A percentile compares a stretch with the other conserved stretches of the same genome.
phyloP scores from a whole-genome alignment of 2,329 filamentous ascomycete species.

The Penicillium capsulatum region DNA sequence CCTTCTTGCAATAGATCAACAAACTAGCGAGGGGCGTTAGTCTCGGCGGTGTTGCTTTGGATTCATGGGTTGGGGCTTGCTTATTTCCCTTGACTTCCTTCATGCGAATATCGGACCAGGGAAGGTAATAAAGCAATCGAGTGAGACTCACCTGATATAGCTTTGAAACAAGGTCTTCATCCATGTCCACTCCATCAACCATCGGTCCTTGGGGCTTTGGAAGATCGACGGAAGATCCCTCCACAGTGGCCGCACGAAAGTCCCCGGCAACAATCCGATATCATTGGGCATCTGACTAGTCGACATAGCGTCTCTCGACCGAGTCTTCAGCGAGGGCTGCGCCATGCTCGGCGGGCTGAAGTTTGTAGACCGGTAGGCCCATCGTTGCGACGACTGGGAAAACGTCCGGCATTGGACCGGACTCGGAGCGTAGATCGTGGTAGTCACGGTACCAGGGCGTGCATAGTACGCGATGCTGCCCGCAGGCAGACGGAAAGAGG shows the following conservation, averaged over 20 bases:
- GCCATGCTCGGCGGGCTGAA: constrained; percentile 13
- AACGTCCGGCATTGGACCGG: constrained; percentile 34
- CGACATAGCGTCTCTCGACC: constrained; percentile 28
- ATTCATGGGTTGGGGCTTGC: no score
- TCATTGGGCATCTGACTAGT: constrained; percentile 39
- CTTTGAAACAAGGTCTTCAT: constrained; percentile 34
- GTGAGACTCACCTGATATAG: constrained; percentile 31
- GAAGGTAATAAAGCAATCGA: not conserved
- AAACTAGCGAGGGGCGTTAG: constrained; percentile 6
- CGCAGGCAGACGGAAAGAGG: constrained; percentile 26
- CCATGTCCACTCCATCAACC: constrained; percentile 41
- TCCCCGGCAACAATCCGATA: constrained; percentile 45
- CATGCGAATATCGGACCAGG: no score
- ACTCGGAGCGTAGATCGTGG: constrained; percentile 12
- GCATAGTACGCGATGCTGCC: constrained; percentile 19
- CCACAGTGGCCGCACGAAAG: constrained; percentile 39
- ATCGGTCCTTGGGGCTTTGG: constrained; percentile 32
- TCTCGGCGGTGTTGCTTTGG: not conserved
- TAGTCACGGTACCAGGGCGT: constrained; percentile 15
- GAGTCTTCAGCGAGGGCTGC: constrained; percentile 39
- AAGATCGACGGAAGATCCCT: constrained; percentile 41
- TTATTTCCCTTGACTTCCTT: no score
- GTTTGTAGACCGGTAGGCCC: constrained; percentile 18
- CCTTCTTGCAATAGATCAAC: constrained; percentile 9
- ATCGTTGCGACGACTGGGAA: constrained; percentile 29